Evolutionary conservation across 2,329 filamentous ascomycete species (phyloP).

Genomic region (Epichloe brachyelytri): DNA sequence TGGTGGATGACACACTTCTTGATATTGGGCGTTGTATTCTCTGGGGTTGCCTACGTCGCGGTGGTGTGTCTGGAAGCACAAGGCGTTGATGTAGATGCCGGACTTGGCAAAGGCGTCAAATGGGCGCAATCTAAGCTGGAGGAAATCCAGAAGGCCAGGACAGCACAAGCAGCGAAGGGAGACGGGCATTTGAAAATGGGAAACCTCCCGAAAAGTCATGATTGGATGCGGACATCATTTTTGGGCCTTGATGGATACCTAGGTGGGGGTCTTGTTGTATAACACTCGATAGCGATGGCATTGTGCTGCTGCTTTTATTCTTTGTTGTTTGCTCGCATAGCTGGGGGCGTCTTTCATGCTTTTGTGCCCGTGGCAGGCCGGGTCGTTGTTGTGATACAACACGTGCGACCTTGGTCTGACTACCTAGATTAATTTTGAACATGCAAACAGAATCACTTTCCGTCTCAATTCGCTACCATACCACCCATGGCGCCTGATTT

Average conservation of each 20-base stretch:
- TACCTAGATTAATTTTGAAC: no score
- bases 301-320: background rate
- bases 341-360: background rate
- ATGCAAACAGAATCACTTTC: no score
- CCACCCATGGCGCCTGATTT: no score
- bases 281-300: background rate
- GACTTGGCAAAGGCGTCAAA: conserved; percentile 10
- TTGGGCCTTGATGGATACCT: background rate
- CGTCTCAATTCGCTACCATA: no score
- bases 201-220: conserved; percentile 10
- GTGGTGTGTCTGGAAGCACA: conserved; percentile 13
- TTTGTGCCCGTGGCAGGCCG: background rate
- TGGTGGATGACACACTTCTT: conserved; percentile 87
- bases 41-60: conserved; percentile 14
- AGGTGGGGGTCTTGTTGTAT: background rate
- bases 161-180: background rate
- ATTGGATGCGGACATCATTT: conserved; percentile 9
- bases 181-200: conserved; percentile 8
- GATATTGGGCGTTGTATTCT: conserved; percentile 38
- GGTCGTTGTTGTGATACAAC: no score
- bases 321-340: conserved; percentile 2
- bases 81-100: conserved; percentile 24
- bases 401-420: no score
- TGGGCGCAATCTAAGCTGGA: conserved; percentile 8
- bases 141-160: background rate